A percentile compares a stretch with the other conserved stretches of the same genome.
These are phyloP conservation scores for Ustilago esculenta DNA, from an alignment of 1,284 basidiomycete genomes.

Conservation along the genomic window DNA sequence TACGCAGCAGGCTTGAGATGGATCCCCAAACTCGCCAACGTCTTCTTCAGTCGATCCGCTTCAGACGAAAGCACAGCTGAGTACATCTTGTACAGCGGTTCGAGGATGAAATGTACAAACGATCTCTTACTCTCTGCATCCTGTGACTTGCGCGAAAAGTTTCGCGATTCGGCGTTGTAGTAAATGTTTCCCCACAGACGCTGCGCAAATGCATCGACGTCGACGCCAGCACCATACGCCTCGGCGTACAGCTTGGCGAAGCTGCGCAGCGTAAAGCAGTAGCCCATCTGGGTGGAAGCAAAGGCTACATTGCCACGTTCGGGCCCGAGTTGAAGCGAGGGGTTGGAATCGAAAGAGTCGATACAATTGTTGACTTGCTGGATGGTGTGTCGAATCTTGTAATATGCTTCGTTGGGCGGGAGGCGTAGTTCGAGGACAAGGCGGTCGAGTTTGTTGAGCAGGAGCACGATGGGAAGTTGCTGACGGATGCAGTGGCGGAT, in stretches of 20 bases:
- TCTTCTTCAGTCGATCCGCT: constrained; percentile 81
- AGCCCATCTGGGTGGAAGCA: constrained; percentile 94
- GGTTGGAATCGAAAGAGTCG: constrained; percentile 87
- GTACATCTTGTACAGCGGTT: constrained; percentile 97
- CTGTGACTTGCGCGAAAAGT: constrained; percentile 84
- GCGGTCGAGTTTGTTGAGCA: constrained; percentile 98
- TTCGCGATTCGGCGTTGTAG: constrained; percentile 81
- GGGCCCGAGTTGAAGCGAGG: constrained; percentile 85
- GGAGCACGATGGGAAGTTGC: constrained; percentile 86
- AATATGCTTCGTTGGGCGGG: constrained; percentile 94
- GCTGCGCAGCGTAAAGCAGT: constrained; percentile 93
- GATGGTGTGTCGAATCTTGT: constrained; percentile 98
- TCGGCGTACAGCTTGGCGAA: constrained; percentile 98
- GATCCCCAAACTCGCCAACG: constrained; percentile 83
- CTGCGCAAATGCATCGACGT: constrained; percentile 74
- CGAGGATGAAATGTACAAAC: constrained; percentile 96
- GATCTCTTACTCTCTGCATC: constrained; percentile 84
- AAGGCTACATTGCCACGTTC: constrained; percentile 97
- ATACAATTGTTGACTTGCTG: constrained; percentile 88
- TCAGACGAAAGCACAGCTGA: constrained; percentile 91
- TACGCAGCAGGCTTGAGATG: constrained; percentile 90
- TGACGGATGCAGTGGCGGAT: constrained; percentile 60
- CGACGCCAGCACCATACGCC: constrained; percentile 73
- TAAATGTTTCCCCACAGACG: constrained; percentile 99
- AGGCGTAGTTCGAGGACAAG: constrained; percentile 95